Conservation (phyloP, 495 filamentous ascomycete genomes). For the Talaromyces trachyspermus region DNA sequence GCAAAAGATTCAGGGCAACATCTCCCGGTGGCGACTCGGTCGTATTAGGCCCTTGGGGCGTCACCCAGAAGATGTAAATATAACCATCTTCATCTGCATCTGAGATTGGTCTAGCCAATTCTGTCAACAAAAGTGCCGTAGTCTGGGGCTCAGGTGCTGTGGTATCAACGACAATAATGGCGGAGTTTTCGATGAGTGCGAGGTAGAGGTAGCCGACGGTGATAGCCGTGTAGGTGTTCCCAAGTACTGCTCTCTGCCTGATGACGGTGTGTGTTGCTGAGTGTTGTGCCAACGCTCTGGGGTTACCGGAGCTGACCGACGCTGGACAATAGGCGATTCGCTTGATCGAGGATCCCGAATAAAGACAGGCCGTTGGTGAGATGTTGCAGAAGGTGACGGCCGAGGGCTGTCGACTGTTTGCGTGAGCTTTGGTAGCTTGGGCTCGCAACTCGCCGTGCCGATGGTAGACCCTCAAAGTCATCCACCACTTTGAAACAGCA, state of each 20-base stretch:
- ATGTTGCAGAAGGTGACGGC: not conserved
- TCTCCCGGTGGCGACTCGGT: conserved; percentile 44
- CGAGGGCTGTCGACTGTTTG: too few species aligned
- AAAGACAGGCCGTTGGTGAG: conserved; percentile 7
- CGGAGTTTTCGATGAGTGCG: conserved; percentile 39
- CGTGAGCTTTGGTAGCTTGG: not conserved
- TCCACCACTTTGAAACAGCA: conserved; percentile 33
- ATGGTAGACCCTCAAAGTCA: conserved; percentile 6
- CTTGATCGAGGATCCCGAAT: conserved; percentile 1
- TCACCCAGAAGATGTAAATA: conserved; percentile 97
- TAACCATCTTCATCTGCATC: conserved; percentile 76
- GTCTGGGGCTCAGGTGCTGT: conserved; percentile 48
- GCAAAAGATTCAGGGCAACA: conserved; percentile 52
- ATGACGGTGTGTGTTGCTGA: too few species aligned
- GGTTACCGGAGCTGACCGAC: conserved; percentile 2
- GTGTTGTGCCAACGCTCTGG: conserved; percentile 1
- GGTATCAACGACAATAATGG: conserved; percentile 62
- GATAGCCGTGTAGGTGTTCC: conserved; percentile 13
- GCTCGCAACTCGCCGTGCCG: not conserved
- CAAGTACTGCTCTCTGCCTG: too few species aligned
- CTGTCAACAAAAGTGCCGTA: conserved; percentile 57
- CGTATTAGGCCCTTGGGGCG: conserved; percentile 36
- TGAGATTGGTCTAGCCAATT: conserved; percentile 78
- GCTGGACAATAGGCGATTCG: not conserved
- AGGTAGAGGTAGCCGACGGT: conserved; percentile 17